Conservation (phyloP, 345 rosid species). For the Salix purpurea region DNA sequence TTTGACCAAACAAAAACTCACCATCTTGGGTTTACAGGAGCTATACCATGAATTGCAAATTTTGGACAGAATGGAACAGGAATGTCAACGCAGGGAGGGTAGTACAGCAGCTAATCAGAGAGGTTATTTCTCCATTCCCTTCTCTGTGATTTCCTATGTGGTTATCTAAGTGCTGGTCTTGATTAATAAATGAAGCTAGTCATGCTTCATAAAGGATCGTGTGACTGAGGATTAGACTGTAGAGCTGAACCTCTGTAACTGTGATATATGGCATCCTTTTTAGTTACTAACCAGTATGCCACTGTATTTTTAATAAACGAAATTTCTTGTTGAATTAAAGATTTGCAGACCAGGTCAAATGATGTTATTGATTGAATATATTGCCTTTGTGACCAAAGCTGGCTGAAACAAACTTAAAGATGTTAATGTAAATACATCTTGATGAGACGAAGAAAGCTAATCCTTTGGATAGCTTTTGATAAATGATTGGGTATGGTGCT, state of each 20-base stretch:
- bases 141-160: background rate
- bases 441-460: background rate
- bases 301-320: background rate
- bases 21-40: constrained; percentile 19
- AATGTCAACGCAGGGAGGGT: constrained; percentile 9
- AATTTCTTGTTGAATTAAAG: background rate
- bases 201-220: background rate
- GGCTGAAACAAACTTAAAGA: background rate
- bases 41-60: constrained; percentile 26
- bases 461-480: background rate
- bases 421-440: background rate
- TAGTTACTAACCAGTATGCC: background rate
- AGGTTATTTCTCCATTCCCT: constrained; percentile 7
- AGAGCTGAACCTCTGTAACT: background rate
- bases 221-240: background rate
- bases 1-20: background rate
- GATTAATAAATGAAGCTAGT: background rate
- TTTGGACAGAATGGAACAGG: constrained; percentile 25
- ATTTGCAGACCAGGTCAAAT: background rate
- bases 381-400: background rate
- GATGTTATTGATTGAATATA: background rate
- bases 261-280: background rate
- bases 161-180: background rate
- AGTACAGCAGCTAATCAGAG: constrained; percentile 2
- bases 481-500: background rate